These are phyloP conservation scores for Gossypium anomalum DNA, from an alignment of 345 rosid species.

Conservation along the genomic window DNA sequence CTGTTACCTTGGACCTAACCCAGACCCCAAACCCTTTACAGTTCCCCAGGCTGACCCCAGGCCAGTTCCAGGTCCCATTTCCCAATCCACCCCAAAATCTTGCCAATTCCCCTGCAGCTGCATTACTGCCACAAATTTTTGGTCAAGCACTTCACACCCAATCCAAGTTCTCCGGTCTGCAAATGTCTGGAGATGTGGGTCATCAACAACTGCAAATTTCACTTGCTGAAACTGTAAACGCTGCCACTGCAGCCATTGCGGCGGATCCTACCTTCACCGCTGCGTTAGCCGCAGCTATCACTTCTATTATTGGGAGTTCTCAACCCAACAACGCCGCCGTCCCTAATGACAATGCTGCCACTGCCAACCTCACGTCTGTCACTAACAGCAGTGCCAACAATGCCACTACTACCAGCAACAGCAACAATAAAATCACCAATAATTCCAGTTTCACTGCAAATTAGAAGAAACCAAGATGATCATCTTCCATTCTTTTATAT, in stretches of 20 bases:
- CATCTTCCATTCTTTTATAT: neutral
- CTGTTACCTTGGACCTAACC: conserved; percentile 85
- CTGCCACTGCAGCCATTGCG: conserved; percentile 45
- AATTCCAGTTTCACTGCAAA: conserved; percentile 30
- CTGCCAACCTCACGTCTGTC: conserved; percentile 6
- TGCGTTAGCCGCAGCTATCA: conserved; percentile 62
- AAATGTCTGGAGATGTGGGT: conserved; percentile 47
- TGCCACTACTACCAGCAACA: conserved; percentile 15
- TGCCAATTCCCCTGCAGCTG: conserved; percentile 15
- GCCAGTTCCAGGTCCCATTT: conserved; percentile 45
- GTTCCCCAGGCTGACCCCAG: conserved; percentile 29
- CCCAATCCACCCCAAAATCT: conserved; percentile 28
- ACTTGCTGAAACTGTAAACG: conserved; percentile 36
- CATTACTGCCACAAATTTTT: conserved; percentile 49
- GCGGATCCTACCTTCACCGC: conserved; percentile 67
- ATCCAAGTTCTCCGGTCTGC: conserved; percentile 60
- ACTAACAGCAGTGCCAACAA: conserved; percentile 23
- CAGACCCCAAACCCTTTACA: conserved; percentile 40
- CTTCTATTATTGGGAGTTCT: conserved; percentile 46
- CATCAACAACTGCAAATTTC: conserved; percentile 29
- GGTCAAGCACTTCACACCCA: conserved; percentile 57
- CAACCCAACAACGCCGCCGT: conserved; percentile 16
- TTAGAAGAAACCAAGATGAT: conserved; percentile 8
- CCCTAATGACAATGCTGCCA: conserved; percentile 10
- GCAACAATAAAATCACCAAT: conserved; percentile 26